Evolutionary conservation across 768 basidiomycete genomes (phyloP).

Genomic region (Lactifluus echinatus): DNA sequence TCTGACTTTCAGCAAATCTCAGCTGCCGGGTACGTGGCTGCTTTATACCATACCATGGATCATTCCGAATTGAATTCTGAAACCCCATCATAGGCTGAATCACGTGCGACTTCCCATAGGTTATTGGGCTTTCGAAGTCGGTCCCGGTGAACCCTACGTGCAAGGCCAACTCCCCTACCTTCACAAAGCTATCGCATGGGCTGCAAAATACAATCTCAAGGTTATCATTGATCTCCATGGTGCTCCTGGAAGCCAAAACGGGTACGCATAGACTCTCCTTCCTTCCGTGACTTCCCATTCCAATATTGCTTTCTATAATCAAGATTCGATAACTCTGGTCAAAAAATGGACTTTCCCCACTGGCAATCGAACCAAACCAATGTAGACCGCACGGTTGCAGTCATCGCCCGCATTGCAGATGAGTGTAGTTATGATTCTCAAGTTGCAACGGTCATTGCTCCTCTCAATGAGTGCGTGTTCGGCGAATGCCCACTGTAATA

Average conservation of each 20-base stretch:
- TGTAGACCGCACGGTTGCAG: constrained; percentile 53
- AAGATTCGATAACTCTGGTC: constrained; percentile 81
- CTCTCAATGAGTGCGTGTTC: constrained; percentile 62
- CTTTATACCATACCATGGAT: neutral
- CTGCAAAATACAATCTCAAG: constrained; percentile 60
- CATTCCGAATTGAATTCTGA: neutral
- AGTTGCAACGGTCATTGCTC: constrained; percentile 60
- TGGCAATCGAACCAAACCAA: constrained; percentile 66
- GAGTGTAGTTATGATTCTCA: constrained; percentile 46
- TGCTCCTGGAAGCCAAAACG: constrained; percentile 81
- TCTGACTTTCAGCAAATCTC: constrained; percentile 68
- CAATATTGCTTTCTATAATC: neutral
- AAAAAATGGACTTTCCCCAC: constrained; percentile 45
- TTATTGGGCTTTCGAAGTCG: constrained; percentile 84
- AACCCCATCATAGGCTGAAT: constrained; percentile 46
- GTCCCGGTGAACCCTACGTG: constrained; percentile 68
- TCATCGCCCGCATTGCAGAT: constrained; percentile 54
- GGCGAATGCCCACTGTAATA: neutral
- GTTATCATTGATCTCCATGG: constrained; percentile 66
- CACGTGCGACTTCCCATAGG: constrained; percentile 82
- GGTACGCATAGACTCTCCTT: constrained; percentile 33
- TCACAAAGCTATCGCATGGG: constrained; percentile 60
- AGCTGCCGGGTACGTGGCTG: constrained; percentile 52
- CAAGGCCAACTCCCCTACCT: constrained; percentile 70
- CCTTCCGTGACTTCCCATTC: neutral